These are phyloP conservation scores for rapeseed (Brassica napus) DNA, from an alignment of 345 rosid genomes.

Conservation along the genomic window DNA sequence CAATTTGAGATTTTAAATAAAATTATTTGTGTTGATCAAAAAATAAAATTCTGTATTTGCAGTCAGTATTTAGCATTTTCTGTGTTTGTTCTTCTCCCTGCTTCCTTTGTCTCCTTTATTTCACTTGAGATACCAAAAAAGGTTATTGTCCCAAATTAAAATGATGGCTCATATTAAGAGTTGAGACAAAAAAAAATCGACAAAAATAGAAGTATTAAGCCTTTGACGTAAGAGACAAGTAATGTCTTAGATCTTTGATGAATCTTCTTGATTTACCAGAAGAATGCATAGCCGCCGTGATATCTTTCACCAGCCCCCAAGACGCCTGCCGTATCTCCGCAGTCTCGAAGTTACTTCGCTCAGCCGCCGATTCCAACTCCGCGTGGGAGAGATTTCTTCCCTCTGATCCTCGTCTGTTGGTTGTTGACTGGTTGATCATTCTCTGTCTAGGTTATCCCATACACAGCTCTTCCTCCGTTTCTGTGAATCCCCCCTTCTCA, in stretches of 20 bases:
- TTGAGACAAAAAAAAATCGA: no score
- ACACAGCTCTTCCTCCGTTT: conserved; percentile 43
- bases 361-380: conserved; percentile 33
- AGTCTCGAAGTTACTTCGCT: conserved; percentile 28
- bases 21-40: neutral
- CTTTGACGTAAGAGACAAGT: no score
- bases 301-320: conserved; percentile 38
- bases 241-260: neutral
- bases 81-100: neutral
- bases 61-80: neutral
- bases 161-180: neutral
- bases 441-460: conserved; percentile 25
- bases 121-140: neutral
- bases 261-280: conserved; percentile 35
- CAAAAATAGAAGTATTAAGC: no score
- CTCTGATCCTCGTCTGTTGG: conserved; percentile 11
- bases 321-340: conserved; percentile 43
- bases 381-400: conserved; percentile 48
- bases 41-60: neutral
- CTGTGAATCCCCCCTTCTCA: conserved; percentile 34
- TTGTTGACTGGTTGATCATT: neutral
- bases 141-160: neutral
- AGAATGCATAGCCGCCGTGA: conserved; percentile 40
- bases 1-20: neutral
- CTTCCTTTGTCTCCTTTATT: neutral